Evolutionary conservation across 768 basidiomycete genomes (phyloP), one percentile per base, ranked within the genome.

Genomic region (Collybiopsis confluens): DNA sequence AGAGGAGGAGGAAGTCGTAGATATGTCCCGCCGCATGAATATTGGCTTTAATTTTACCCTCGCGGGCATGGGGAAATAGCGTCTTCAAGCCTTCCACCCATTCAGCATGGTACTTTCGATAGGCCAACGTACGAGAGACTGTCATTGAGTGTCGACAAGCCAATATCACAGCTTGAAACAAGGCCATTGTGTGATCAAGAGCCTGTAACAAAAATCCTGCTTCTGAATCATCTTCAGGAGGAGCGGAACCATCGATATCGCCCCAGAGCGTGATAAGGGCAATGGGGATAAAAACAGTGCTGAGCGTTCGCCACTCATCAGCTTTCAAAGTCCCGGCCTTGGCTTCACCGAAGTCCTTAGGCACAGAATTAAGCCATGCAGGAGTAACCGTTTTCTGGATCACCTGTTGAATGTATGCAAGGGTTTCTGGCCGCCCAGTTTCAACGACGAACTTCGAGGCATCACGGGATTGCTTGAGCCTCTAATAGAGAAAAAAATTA

Each of bases 261-360:
- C 68, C 59, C 67, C 72, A 73, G 1, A 70, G 41, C 18, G 62
- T 64, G 11, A 70, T 55, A 2, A 75, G 58, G 0, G 70, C 65
- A 2, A 73, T 58, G 1, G 72, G 72, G 2, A 75, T 56, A 47
- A 68, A 68, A 13, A 73, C 48, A 0, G 60, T 67, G 26, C 54
- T 48, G 2, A 71, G 37, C 0, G 59, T 58, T 5, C 62, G 56
- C 72, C 73, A 75, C 54, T 75, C 61, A 30, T 69, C 70, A 0
- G 70, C 70, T 41, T 74, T 75, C 35, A 74, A 55, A 0, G 60
- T 65, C 3, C 73, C 68, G 0, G 68, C 68, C n/a, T 45, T 56
- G 10, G 38, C 45, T 4, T 64, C 61, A 4, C 68, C 64, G 49
- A 62, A 70, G 36, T 67, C 62, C 7, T 40, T 6, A 1, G 68